These are phyloP conservation scores for Suillus variegatus DNA, from an alignment of 768 basidiomycete species.

Conservation along the genomic window DNA sequence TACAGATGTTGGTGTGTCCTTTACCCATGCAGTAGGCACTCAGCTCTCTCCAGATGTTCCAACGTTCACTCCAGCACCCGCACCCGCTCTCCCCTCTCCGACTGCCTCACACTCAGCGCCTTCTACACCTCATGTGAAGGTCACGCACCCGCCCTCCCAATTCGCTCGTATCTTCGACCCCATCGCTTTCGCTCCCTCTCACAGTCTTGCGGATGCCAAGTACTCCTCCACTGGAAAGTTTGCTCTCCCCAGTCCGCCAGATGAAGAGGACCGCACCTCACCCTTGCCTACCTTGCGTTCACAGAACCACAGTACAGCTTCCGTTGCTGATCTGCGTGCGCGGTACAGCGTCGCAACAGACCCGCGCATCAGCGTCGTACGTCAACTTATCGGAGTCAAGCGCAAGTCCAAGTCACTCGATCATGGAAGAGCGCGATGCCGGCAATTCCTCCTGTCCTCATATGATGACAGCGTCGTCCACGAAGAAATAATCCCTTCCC, in stretches of 20 bases:
- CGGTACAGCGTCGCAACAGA: conserved; percentile 67
- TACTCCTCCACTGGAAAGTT: conserved; percentile 73
- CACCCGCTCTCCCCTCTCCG: conserved; percentile 54
- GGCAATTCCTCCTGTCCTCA: conserved; percentile 47
- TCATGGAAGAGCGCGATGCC: conserved; percentile 37
- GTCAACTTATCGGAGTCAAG: conserved; percentile 70
- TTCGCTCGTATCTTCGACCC: conserved; percentile 55
- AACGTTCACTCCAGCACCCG: conserved; percentile 25
- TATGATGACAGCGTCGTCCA: conserved; percentile 35
- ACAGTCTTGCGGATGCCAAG: conserved; percentile 69
- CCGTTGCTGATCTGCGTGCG: conserved; percentile 23
- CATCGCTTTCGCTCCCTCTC: conserved; percentile 69
- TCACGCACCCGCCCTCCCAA: conserved; percentile 35
- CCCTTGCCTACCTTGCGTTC: conserved; percentile 18
- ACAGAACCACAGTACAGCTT: conserved; percentile 7
- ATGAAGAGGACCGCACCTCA: conserved; percentile 44
- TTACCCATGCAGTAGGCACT: conserved; percentile 29
- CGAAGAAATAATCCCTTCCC: conserved; percentile 20
- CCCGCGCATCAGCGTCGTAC: conserved; percentile 68
- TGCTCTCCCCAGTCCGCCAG: conserved; percentile 61
- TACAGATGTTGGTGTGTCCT: conserved; percentile 21
- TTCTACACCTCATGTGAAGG: conserved; percentile 53
- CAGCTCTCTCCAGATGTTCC: conserved; percentile 29
- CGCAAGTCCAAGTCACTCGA: conserved; percentile 57
- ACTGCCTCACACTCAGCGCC: conserved; percentile 49